Base-by-base conservation (phyloP, 768 basidiomycete genomes). In the Crucibulum laeve region DNA sequence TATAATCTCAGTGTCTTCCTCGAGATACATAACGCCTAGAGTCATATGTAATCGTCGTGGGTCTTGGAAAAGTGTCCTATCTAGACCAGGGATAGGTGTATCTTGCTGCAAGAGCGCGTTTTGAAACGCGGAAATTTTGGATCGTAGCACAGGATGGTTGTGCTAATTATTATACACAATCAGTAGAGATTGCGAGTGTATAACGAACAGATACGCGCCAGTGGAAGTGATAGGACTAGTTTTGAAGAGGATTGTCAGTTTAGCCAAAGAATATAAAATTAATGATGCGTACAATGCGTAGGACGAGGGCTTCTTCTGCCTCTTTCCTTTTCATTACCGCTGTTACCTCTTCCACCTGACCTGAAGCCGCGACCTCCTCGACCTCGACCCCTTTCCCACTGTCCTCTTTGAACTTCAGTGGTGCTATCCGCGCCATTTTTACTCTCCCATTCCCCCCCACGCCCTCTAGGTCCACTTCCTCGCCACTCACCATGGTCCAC, bases 1-100 rank as follows among this genome's bases (percentile, higher is more conserved):
- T 10, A 8, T 0, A 25, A 3, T 3, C 38, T 47, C 10, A 3
- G 25, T 22, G 1, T 64, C 53, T 14, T 56, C 50, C 5, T 61
- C 58, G 25, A 88, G 77, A 0, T 74, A 62, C 82, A 90, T 84
- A 1, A 87, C 84, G 1, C 86, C 87, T 2, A 90, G 63, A 0
- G 87, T 89, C 44, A 89, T 61, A 58, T 90, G 87, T 33, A 88
- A 61, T n/a, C 85, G 59, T 7, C 69, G 54, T 0, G 76, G 75
- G 33, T 73, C 67, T 43, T 87, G 71, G 42, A 84, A 59, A 50
- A 89, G 77, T 2, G 74, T 69, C 6, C 53, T 54, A 59, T 90
- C 82, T 3, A 90, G 64, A 0, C 87, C 87, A 5, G 61, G 52
- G 2, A 75, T 62, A 0, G 44, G 17, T 43, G 51, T 57, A 15